Conservation (phyloP, 2,329 filamentous ascomycete genomes). For the Teratosphaeria pseudoeucalypti region DNA sequence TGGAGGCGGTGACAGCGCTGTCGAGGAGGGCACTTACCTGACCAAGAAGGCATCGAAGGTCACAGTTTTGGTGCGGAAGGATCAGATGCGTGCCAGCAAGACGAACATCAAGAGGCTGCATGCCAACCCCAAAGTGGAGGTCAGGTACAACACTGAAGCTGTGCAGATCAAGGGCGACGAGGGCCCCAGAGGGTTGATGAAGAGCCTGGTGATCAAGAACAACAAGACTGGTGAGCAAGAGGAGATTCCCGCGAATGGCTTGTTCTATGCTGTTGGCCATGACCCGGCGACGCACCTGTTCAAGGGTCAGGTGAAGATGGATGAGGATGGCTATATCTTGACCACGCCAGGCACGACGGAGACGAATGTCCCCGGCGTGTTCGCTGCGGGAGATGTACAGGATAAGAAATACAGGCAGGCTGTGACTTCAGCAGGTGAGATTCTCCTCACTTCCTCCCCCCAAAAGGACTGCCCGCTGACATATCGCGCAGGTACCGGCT, state of each 20-base stretch:
- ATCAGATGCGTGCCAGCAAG: slow-evolving; percentile 75
- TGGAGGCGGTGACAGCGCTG: slow-evolving; percentile 90
- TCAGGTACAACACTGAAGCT: slow-evolving; percentile 73
- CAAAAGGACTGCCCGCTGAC: background rate
- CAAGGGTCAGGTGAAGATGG: slow-evolving; percentile 80
- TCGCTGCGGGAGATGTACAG: slow-evolving; percentile 94
- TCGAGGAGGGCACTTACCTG: slow-evolving; percentile 93
- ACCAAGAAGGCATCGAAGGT: slow-evolving; percentile 97
- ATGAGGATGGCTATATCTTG: slow-evolving; percentile 81
- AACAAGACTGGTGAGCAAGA: slow-evolving; percentile 64
- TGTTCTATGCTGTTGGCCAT: slow-evolving; percentile 97
- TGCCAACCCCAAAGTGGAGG: slow-evolving; percentile 78
- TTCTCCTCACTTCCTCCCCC: slow-evolving; percentile 15
- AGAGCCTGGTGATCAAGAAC: slow-evolving; percentile 73
- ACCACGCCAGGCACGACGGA: slow-evolving; percentile 81
- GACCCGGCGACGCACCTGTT: slow-evolving; percentile 86
- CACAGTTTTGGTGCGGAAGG: slow-evolving; percentile 81
- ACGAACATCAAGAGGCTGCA: slow-evolving; percentile 84
- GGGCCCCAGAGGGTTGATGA: slow-evolving; percentile 69
- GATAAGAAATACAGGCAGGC: slow-evolving; percentile 98
- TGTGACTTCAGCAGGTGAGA: slow-evolving; percentile 85
- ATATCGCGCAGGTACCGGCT: slow-evolving; percentile 61
- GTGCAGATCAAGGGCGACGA: slow-evolving; percentile 77
- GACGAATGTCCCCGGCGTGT: slow-evolving; percentile 84
- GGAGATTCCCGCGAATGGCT: slow-evolving; percentile 77